phyloP scores from a whole-genome alignment of 2,329 filamentous ascomycete species.

The Aspergillus clavatus region DNA sequence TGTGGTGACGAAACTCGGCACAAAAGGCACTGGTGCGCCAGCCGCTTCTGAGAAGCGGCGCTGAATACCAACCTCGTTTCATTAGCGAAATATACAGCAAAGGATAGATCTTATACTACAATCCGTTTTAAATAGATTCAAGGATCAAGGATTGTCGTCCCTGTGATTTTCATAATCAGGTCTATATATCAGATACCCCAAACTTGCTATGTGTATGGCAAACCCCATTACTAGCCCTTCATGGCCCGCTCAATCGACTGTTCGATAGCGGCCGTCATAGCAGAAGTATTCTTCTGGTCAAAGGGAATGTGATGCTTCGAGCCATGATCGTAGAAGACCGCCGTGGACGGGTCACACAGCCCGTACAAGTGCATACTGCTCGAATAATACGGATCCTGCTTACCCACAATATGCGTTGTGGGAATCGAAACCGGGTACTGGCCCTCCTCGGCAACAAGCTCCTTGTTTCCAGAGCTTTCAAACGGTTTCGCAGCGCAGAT shows the following conservation, averaged over 20 bases:
- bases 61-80: neutral
- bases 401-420: conserved; percentile 38
- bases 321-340: conserved; percentile 34
- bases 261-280: conserved; percentile 24
- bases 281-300: conserved; percentile 26
- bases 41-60: conserved; percentile 7
- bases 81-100: neutral
- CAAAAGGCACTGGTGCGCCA: conserved; percentile 1
- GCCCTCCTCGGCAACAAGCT: conserved; percentile 11
- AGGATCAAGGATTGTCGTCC: neutral
- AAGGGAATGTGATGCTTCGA: conserved; percentile 32
- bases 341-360: conserved; percentile 31
- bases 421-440: conserved; percentile 29
- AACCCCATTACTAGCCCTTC: conserved; percentile 5
- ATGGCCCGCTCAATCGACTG: conserved; percentile 21
- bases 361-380: conserved; percentile 27
- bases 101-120: neutral
- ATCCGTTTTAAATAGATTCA: neutral
- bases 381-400: conserved; percentile 30
- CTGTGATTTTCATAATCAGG: neutral
- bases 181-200: neutral
- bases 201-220: neutral
- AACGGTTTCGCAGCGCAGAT: conserved; percentile 26
- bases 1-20: conserved; percentile 15
- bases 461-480: conserved; percentile 18